Conservation (phyloP, 1,284 basidiomycete genomes). For the Tilletia walkeri region DNA sequence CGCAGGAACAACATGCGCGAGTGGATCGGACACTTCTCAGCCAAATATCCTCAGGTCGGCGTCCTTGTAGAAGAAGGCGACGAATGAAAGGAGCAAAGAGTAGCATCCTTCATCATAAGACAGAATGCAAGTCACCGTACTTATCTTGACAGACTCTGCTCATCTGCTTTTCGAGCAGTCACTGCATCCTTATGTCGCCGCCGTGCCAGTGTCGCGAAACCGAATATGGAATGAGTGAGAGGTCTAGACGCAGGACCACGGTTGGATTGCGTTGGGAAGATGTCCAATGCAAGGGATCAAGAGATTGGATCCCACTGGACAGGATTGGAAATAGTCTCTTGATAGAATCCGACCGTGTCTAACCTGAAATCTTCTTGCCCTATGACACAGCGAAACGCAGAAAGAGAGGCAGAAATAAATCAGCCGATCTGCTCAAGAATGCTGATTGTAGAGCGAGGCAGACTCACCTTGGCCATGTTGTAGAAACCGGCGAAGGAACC, state of each 20-base stretch:
- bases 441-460: too few relatives aligned
- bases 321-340: not conserved
- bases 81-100: constrained; percentile 5
- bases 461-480: constrained; percentile 47
- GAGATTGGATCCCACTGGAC: not conserved
- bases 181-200: too few relatives aligned
- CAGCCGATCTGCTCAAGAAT: too few relatives aligned
- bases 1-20: constrained; percentile 45
- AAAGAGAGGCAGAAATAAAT: not conserved
- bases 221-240: too few relatives aligned
- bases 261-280: too few relatives aligned
- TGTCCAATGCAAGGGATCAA: not conserved
- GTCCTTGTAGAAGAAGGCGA: constrained; percentile 48
- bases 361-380: constrained; percentile 16
- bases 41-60: constrained; percentile 51
- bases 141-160: too few relatives aligned
- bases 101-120: too few relatives aligned
- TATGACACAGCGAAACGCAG: not conserved
- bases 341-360: too few relatives aligned
- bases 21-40: constrained; percentile 47
- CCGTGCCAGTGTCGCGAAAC: too few relatives aligned
- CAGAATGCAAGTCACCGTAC: too few relatives aligned
- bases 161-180: too few relatives aligned
- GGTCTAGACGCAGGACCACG: too few relatives aligned
- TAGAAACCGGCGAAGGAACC: constrained; percentile 45